Percentiles rank a stretch among this genome's conserved stretches.
phyloP scores from a whole-genome alignment of 2,329 filamentous ascomycete genomes.

The Trichoderma harzianum region DNA sequence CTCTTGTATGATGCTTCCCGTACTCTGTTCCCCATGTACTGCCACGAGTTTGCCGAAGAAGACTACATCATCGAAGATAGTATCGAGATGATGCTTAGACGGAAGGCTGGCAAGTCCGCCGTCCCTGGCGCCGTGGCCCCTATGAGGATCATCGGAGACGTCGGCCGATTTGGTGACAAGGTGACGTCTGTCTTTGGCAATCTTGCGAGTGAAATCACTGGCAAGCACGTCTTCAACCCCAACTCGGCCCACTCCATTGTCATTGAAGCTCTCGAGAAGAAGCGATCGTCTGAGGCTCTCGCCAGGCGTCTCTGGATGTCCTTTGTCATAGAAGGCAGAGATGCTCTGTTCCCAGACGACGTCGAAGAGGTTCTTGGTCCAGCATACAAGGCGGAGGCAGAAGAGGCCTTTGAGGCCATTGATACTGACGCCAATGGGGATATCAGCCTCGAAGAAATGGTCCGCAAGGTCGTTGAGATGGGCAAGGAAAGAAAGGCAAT shows the following conservation, averaged over 20 bases:
- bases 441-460: conserved; percentile 93
- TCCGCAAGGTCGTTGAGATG: conserved; percentile 79
- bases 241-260: conserved; percentile 88
- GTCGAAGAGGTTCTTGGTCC: conserved; percentile 82
- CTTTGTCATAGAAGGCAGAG: conserved; percentile 85
- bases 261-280: conserved; percentile 82
- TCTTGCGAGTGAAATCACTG: conserved; percentile 89
- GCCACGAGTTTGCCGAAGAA: conserved; percentile 83
- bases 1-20: conserved; percentile 88
- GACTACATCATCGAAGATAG: conserved; percentile 89
- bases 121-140: conserved; percentile 66
- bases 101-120: conserved; percentile 43
- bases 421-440: conserved; percentile 91
- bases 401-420: conserved; percentile 76
- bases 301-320: conserved; percentile 98
- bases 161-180: conserved; percentile 84
- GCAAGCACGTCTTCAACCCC: conserved; percentile 91
- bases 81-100: conserved; percentile 64
- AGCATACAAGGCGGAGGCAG: conserved; percentile 70
- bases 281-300: conserved; percentile 80
- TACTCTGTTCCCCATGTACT: conserved; percentile 87
- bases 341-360: conserved; percentile 76
- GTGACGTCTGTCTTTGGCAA: conserved; percentile 91
- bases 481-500: conserved; percentile 86
- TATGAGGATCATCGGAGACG: conserved; percentile 72